These are phyloP conservation scores for Ceratonia siliqua DNA, from an alignment of 306 rosid genomes.

Conservation along the genomic window DNA sequence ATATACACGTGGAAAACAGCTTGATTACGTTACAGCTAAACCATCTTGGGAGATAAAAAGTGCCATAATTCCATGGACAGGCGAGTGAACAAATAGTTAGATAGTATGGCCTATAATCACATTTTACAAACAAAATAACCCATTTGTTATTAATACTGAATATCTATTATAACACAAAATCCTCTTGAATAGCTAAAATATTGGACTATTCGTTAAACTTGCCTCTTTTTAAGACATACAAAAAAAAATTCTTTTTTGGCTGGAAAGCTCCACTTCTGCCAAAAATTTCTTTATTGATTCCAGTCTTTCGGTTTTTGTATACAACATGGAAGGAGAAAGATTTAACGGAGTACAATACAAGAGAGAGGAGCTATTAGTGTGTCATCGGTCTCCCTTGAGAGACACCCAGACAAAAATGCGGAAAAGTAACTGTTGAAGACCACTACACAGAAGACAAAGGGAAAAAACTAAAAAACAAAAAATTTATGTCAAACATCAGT, in stretches of 20 bases:
- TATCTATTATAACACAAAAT: no score
- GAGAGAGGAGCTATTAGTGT: neutral
- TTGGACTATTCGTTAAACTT: neutral
- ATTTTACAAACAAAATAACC: no score
- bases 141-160: no score
- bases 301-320: neutral
- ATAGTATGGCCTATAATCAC: no score
- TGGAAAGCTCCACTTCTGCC: neutral
- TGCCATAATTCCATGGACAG: neutral
- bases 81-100: neutral
- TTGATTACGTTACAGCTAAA: neutral
- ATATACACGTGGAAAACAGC: neutral
- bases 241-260: neutral
- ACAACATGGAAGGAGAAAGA: neutral
- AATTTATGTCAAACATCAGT: constrained; percentile 7
- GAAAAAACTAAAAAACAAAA: constrained; percentile 12
- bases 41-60: neutral
- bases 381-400: neutral
- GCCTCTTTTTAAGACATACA: neutral
- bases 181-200: no score
- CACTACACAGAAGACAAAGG: constrained; percentile 6
- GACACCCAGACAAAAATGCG: no score
- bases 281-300: neutral
- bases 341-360: neutral
- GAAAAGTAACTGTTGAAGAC: neutral